Evolutionary conservation across 2,329 filamentous ascomycete genomes (phyloP).

Genomic region (Periconia sp.): DNA sequence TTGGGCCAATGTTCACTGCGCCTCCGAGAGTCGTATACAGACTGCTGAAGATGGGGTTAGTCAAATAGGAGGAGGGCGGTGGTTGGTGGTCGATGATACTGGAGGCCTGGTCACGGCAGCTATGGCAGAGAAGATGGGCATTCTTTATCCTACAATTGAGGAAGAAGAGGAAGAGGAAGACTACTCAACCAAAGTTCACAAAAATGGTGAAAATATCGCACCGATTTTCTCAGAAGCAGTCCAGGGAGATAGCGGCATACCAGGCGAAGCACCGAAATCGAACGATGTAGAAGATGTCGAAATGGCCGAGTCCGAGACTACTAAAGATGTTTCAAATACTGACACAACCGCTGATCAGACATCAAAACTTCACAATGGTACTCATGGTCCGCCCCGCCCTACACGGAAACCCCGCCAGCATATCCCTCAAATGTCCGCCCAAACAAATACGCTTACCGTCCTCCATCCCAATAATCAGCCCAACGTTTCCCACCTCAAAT

Average conservation of each 20-base stretch:
- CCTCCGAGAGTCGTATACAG: slow-evolving; percentile 44
- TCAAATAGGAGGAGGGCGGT: slow-evolving; percentile 60
- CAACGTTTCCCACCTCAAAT: slow-evolving; percentile 83
- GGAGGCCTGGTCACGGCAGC: slow-evolving; percentile 80
- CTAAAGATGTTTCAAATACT: not conserved
- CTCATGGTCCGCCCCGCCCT: slow-evolving; percentile 7
- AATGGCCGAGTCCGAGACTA: slow-evolving; percentile 21
- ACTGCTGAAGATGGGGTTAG: slow-evolving; percentile 34
- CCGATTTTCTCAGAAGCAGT: not conserved
- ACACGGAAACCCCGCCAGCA: slow-evolving; percentile 32
- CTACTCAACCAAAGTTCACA: not conserved
- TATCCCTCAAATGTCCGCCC: slow-evolving; percentile 62
- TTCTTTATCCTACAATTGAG: slow-evolving; percentile 60
- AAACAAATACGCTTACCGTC: slow-evolving; percentile 76
- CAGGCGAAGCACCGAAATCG: slow-evolving; percentile 5
- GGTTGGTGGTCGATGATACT: slow-evolving; percentile 85
- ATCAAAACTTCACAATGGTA: slow-evolving; percentile 14
- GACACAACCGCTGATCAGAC: slow-evolving; percentile 6
- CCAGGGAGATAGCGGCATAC: slow-evolving; percentile 6
- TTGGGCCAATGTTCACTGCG: slow-evolving; percentile 87
- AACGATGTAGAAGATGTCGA: slow-evolving; percentile 14
- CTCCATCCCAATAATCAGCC: slow-evolving; percentile 82
- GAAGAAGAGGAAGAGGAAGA: slow-evolving; percentile 21
- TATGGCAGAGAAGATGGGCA: slow-evolving; percentile 85
- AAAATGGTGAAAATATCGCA: too few species aligned